Percentiles rank a stretch among this genome's conserved stretches.
phyloP scores from a whole-genome alignment of 768 basidiomycete genomes.

The Mrakia gelida region DNA sequence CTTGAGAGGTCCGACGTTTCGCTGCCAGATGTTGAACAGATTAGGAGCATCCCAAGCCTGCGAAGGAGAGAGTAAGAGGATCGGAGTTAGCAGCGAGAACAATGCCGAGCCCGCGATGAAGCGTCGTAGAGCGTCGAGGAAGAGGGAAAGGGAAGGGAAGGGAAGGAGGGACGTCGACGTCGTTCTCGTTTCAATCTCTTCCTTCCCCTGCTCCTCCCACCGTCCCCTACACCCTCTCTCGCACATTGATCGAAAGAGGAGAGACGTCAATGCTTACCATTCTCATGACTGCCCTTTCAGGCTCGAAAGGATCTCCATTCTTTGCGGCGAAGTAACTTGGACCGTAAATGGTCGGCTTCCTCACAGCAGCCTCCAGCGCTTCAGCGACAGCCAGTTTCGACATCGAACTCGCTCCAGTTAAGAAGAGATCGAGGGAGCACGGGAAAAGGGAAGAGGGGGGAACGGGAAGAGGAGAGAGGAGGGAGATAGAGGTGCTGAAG shows the following conservation, averaged over 20 bases:
- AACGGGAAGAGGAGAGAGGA: background rate
- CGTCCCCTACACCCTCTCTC: background rate
- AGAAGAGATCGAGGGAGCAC: background rate
- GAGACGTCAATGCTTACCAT: constrained; percentile 2
- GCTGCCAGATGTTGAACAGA: constrained; percentile 81
- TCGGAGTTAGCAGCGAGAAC: background rate
- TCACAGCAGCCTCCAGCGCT: background rate
- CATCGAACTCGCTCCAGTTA: too few relatives aligned
- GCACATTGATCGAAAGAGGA: too few relatives aligned
- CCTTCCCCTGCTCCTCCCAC: too few relatives aligned
- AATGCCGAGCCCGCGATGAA: too few relatives aligned
- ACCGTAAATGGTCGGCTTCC: background rate
- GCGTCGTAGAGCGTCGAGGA: too few relatives aligned
- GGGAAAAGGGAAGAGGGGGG: background rate
- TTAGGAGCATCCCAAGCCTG: constrained; percentile 88
- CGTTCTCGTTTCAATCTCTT: background rate
- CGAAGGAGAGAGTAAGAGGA: background rate
- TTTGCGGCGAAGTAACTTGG: too few relatives aligned
- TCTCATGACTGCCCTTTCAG: constrained; percentile 15
- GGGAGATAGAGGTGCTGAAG: background rate
- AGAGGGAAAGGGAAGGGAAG: background rate
- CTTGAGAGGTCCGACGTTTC: constrained; percentile 54
- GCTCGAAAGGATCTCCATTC: background rate
- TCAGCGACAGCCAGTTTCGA: background rate
- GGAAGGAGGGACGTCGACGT: background rate